phyloP scores from a whole-genome alignment of 1,284 basidiomycete species.

The Cryptococcus sp. region DNA sequence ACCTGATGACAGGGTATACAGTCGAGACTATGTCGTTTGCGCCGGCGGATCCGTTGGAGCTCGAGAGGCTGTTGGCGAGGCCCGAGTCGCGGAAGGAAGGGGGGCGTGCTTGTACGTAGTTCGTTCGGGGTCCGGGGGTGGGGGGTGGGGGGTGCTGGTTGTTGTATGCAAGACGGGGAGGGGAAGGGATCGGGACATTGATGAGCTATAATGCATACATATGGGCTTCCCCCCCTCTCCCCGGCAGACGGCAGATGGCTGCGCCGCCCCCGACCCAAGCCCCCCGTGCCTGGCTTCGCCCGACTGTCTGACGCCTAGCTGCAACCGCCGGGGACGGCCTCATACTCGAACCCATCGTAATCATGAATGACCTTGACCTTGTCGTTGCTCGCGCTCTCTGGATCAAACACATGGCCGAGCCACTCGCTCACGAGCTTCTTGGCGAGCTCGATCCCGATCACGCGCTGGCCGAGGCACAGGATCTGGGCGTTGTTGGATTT shows the following conservation, averaged over 20 bases:
- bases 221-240: too few relatives aligned
- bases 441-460: conserved; percentile 51
- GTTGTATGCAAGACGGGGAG: too few relatives aligned
- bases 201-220: too few relatives aligned
- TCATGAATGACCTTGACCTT: conserved; percentile 51
- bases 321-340: conserved; percentile 15
- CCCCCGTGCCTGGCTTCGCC: too few relatives aligned
- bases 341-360: conserved; percentile 35
- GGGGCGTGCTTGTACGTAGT: too few relatives aligned
- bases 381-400: conserved; percentile 41
- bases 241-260: too few relatives aligned
- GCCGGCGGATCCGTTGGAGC: conserved; percentile 46
- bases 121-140: too few relatives aligned
- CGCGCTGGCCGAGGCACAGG: conserved; percentile 52
- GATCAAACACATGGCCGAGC: conserved; percentile 52
- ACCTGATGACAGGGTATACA: conserved; percentile 47
- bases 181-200: too few relatives aligned
- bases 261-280: too few relatives aligned
- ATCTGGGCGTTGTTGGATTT: conserved; percentile 53
- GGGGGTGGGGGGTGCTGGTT: too few relatives aligned
- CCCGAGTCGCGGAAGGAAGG: too few relatives aligned
- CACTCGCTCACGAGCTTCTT: conserved; percentile 50
- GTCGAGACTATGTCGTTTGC: conserved; percentile 49
- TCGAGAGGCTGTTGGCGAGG: conserved; percentile 37
- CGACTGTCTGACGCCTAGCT: conserved; percentile 5